Base-by-base conservation (phyloP, 768 basidiomycete species). In the Podaxis pistillaris region DNA sequence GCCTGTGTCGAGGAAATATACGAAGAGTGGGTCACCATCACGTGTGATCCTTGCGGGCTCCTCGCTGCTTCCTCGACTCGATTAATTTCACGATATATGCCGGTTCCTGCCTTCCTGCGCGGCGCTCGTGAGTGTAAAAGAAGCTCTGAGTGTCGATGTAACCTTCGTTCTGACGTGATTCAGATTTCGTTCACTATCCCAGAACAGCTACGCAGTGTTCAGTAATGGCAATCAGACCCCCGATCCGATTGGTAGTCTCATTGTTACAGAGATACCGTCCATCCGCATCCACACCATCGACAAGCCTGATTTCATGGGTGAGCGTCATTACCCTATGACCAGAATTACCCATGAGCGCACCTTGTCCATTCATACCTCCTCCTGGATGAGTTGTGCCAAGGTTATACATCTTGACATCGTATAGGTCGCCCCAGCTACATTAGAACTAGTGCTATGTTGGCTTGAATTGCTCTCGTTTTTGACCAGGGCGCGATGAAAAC, bases 1-100 rank as follows among this genome's bases (percentile, higher is more conserved):
- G 33, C 41, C 24, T 37, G 26, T 49, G 46, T 62, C 61, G 55
- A 44, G 53, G 53, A 53, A n/a, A 53, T 60, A 60, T 60, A 54
- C 59, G 15, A 26, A 33, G 17, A 8, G 53, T 49, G 53, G 53
- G 30, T 54, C 52, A 22, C 30, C 44, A 38, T 49, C 61, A 62
- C 61, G 61, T 62, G 61, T 56, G 44, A 17, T 49, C 58, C 58
- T 59, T 30, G 58, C 37, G 19, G 6, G 24, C 7, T 26, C 61
- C 55, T 62, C n/a, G 37, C 47, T 22, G 24, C 36, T 47, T 50
- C 46, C 54, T 56, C 47, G 37, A 24, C 19, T 50, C 49, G 49
- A 50, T 28, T 50, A 3, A 50, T 54, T 54, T 40, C 28, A 36
- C 2, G 15, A 6, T 5, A 28, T 54, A 22, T 22, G 9, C 12